Evolutionary conservation across 1,139 yeast species (phyloP).

Genomic region (Yamadazyma mexicana): DNA sequence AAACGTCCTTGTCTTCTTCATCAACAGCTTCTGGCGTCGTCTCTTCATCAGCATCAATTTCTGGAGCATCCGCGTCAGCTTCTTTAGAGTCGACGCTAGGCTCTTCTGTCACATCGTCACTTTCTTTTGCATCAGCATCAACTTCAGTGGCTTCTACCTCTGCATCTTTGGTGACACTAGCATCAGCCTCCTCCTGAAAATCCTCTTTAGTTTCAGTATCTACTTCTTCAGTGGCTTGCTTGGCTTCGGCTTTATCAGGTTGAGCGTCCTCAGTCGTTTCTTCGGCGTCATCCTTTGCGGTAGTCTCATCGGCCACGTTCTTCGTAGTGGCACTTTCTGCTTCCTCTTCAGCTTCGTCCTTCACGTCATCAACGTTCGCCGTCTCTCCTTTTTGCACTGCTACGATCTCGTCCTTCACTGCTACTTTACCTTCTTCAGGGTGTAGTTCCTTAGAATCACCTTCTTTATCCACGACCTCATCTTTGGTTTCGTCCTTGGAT

Average conservation of each 20-base stretch:
- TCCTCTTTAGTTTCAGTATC: too few relatives aligned
- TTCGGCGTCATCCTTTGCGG: neutral
- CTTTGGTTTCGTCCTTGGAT: constrained; percentile 4
- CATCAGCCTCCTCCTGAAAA: too few relatives aligned
- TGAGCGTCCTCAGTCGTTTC: neutral
- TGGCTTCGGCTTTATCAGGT: neutral
- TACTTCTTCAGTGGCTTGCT: neutral
- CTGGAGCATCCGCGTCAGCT: too few relatives aligned
- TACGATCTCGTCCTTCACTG: neutral
- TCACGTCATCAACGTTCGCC: neutral
- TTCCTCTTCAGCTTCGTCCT: constrained; percentile 1
- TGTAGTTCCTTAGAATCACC: constrained; percentile 5
- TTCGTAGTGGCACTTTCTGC: neutral
- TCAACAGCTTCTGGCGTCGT: too few relatives aligned
- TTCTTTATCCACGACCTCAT: neutral
- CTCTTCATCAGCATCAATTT: too few relatives aligned
- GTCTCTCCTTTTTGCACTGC: constrained; percentile 1
- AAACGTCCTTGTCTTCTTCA: too few relatives aligned
- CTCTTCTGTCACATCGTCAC: too few relatives aligned
- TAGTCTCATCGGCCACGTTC: neutral
- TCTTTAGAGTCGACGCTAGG: too few relatives aligned
- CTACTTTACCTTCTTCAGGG: constrained; percentile 12
- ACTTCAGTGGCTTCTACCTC: too few relatives aligned
- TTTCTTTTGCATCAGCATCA: too few relatives aligned
- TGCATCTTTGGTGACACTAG: too few relatives aligned